Conservation (phyloP, 177 flowering plant genomes). For the Vitis hybrid region DNA sequence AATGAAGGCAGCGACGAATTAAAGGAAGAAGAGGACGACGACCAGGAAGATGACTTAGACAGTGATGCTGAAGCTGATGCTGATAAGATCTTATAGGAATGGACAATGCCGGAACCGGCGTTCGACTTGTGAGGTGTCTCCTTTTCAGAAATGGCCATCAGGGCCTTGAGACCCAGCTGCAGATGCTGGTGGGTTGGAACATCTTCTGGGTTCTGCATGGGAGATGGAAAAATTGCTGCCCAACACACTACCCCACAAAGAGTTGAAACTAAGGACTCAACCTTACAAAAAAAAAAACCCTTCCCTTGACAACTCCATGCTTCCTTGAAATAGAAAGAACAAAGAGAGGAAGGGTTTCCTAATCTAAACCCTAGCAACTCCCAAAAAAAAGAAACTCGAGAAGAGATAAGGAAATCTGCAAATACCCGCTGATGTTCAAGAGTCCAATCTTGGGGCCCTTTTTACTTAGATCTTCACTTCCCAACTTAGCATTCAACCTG, state of each 20-base stretch:
- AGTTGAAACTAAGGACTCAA: constrained; percentile 9
- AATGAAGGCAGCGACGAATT: not conserved
- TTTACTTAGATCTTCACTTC: no score
- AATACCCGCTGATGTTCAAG: no score
- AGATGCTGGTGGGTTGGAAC: not conserved
- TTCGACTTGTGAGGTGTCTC: not conserved
- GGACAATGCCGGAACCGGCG: not conserved
- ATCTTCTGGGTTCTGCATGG: constrained; percentile 6
- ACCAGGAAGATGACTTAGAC: not conserved
- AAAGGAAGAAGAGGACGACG: not conserved
- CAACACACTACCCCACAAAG: constrained; percentile 5
- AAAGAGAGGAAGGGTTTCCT: no score
- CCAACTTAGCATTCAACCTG: no score
- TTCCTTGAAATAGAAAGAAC: no score
- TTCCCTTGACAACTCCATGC: constrained; percentile 1
- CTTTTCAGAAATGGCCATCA: not conserved
- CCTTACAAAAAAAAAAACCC: not conserved
- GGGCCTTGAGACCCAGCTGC: constrained; percentile 11
- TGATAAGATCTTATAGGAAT: not conserved
- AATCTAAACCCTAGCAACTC: no score
- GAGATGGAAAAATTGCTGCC: not conserved
- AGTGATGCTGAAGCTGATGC: not conserved
- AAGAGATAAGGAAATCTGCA: no score
- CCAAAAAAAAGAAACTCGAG: no score
- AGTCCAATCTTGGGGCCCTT: no score